Evolutionary conservation across 2,329 filamentous ascomycete genomes (phyloP).

Genomic region (Grosmannia huntii): DNA sequence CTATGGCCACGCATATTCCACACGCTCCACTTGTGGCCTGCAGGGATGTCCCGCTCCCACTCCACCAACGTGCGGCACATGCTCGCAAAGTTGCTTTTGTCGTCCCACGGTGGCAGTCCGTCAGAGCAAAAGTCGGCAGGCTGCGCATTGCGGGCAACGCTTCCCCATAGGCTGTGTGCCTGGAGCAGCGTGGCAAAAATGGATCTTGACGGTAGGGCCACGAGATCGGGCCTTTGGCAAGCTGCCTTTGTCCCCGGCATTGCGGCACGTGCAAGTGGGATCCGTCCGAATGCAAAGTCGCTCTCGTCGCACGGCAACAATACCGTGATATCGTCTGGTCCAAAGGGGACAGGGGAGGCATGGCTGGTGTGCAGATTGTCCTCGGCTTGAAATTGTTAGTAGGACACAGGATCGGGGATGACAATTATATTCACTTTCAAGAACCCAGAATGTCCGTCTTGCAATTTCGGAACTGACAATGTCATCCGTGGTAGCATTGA

Average conservation of each 20-base stretch:
- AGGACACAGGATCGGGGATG: too few species aligned
- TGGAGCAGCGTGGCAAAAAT: slow-evolving; percentile 22
- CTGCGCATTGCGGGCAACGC: slow-evolving; percentile 15
- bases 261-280: slow-evolving; percentile 18
- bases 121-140: slow-evolving; percentile 8
- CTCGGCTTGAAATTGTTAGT: slow-evolving; percentile 6
- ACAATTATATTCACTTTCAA: slow-evolving; percentile 12
- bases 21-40: slow-evolving; percentile 18
- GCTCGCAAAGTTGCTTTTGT: slow-evolving; percentile 9
- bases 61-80: slow-evolving; percentile 12
- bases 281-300: slow-evolving; percentile 22
- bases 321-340: slow-evolving; percentile 20
- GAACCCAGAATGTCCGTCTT: slow-evolving; percentile 23
- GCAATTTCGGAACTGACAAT: slow-evolving; percentile 21
- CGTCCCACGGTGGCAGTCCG: slow-evolving; percentile 13
- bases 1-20: slow-evolving; percentile 23
- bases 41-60: slow-evolving; percentile 18
- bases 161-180: slow-evolving; percentile 22
- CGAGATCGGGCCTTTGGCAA: slow-evolving; percentile 14
- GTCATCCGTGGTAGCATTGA: slow-evolving; percentile 15
- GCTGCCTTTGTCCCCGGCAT: slow-evolving; percentile 19
- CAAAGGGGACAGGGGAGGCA: slow-evolving; percentile 19
- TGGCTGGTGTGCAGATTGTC: slow-evolving; percentile 22
- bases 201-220: slow-evolving; percentile 15
- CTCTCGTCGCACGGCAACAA: slow-evolving; percentile 21